Evolutionary conservation across 495 filamentous ascomycete genomes (phyloP).

Genomic region (Xylaria flabelliformis): DNA sequence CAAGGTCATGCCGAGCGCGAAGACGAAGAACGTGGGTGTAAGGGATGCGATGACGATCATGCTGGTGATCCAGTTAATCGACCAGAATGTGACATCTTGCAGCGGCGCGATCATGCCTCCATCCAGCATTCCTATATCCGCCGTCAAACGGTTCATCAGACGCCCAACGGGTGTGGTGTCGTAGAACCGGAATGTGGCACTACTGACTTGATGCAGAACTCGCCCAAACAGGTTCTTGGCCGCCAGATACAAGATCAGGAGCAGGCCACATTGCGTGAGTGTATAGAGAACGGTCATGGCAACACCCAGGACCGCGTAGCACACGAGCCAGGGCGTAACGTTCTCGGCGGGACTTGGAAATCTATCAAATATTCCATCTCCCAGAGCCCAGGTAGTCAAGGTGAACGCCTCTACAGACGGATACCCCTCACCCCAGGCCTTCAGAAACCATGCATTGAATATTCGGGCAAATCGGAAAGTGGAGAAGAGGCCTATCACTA

Average conservation of each 20-base stretch:
- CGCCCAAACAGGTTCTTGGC: slow-evolving; percentile 73
- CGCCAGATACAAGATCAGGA: slow-evolving; percentile 74
- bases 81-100: slow-evolving; percentile 65
- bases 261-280: slow-evolving; percentile 64
- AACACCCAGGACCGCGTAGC: slow-evolving; percentile 67
- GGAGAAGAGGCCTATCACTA: slow-evolving; percentile 63
- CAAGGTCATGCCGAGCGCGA: slow-evolving; percentile 66
- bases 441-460: slow-evolving; percentile 78
- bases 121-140: slow-evolving; percentile 83
- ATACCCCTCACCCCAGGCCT: slow-evolving; percentile 84
- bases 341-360: slow-evolving; percentile 71
- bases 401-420: slow-evolving; percentile 30
- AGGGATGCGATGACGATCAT: slow-evolving; percentile 75
- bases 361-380: slow-evolving; percentile 51
- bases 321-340: slow-evolving; percentile 74
- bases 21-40: slow-evolving; percentile 75
- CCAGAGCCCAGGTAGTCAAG: slow-evolving; percentile 19
- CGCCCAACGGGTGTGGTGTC: slow-evolving; percentile 84
- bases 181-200: slow-evolving; percentile 85
- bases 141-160: slow-evolving; percentile 85
- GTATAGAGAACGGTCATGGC: slow-evolving; percentile 62
- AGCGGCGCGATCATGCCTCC: slow-evolving; percentile 76
- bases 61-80: slow-evolving; percentile 72
- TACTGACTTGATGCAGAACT: slow-evolving; percentile 70
- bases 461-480: slow-evolving; percentile 66